Evolutionary conservation across 305 asterid species (phyloP).

Genomic region (Solanum chacoense): DNA sequence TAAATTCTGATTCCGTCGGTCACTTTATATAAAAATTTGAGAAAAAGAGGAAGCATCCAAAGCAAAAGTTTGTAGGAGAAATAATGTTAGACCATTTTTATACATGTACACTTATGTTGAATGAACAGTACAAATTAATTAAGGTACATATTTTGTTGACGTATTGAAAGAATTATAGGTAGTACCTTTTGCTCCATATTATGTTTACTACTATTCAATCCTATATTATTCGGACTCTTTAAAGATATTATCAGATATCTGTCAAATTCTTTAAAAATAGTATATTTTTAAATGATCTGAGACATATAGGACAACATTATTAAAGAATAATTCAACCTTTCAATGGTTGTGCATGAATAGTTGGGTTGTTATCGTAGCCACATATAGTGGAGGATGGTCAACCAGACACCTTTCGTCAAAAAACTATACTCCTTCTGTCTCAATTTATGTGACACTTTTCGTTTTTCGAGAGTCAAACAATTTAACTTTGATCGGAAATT

Average conservation of each 20-base stretch:
- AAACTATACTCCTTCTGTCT: no score
- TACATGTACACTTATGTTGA: not conserved
- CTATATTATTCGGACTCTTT: not conserved
- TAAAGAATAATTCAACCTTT: not conserved
- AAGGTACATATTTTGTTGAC: not conserved
- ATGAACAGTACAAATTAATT: not conserved
- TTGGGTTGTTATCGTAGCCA: no score
- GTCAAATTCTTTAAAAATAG: no score
- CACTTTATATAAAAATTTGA: not conserved
- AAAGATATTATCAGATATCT: no score
- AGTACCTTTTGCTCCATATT: not conserved
- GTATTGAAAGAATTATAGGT: not conserved
- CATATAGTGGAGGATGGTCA: not conserved
- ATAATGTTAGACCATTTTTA: not conserved
- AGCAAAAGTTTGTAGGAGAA: not conserved
- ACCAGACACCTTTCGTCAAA: not conserved
- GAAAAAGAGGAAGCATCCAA: not conserved
- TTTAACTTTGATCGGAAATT: no score
- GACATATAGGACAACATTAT: not conserved
- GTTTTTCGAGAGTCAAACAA: no score
- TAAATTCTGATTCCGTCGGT: accelerated
- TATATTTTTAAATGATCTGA: no score
- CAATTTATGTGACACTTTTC: no score
- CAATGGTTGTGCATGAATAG: not conserved
- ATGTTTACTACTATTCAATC: not conserved